Evolutionary conservation across 306 rosid species (phyloP).

Genomic region (Lablab purpureus): DNA sequence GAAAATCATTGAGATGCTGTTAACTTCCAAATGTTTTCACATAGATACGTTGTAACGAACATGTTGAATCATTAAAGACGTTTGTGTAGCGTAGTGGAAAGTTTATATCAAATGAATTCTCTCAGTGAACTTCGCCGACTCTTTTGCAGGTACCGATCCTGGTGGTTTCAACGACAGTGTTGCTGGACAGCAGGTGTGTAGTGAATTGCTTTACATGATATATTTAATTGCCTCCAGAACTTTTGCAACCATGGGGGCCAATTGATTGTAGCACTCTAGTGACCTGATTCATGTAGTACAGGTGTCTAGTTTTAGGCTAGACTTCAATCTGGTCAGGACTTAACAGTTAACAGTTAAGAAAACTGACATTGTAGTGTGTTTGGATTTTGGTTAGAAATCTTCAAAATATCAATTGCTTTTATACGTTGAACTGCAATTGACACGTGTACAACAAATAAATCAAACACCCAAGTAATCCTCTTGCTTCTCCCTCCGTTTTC

Average conservation of each 20-base stretch:
- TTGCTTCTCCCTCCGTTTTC: neutral
- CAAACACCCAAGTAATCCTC: neutral
- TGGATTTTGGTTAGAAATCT: too few relatives aligned
- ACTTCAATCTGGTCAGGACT: conserved; percentile 17
- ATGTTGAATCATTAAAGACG: conserved; percentile 8
- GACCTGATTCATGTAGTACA: conserved; percentile 3
- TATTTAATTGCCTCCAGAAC: conserved; percentile 38
- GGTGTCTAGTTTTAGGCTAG: conserved; percentile 30
- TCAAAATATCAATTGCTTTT: too few relatives aligned
- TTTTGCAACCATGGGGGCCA: neutral
- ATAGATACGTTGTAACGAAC: conserved; percentile 3
- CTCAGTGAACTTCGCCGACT: conserved; percentile 19
- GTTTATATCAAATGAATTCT: conserved; percentile 33
- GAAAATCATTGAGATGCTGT: conserved; percentile 16
- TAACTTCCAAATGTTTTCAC: conserved; percentile 7
- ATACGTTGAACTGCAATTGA: too few relatives aligned
- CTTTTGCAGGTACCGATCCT: conserved; percentile 73
- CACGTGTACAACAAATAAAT: too few relatives aligned
- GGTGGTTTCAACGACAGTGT: conserved; percentile 91
- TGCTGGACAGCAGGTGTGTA: conserved; percentile 80
- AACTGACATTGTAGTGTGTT: neutral
- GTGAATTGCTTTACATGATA: conserved; percentile 34
- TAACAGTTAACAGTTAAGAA: neutral
- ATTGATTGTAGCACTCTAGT: conserved; percentile 16
- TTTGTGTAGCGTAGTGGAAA: conserved; percentile 4